Evolutionary conservation across 768 basidiomycete species (phyloP).

Genomic region (Dacryopinax spathularia): DNA sequence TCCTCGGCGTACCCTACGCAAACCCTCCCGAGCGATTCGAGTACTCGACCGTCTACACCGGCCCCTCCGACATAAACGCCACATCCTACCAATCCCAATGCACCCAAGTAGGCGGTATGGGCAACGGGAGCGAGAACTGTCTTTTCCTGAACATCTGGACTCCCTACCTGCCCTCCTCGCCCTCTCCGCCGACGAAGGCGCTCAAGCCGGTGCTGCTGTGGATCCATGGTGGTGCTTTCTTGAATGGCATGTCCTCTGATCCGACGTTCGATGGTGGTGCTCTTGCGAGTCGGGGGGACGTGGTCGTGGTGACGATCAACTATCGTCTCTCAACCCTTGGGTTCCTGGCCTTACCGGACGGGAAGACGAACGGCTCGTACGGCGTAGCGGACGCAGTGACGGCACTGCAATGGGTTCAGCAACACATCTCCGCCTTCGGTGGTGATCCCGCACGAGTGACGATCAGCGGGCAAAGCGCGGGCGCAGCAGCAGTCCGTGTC

Average conservation of each 20-base stretch:
- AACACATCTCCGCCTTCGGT: constrained; percentile 42
- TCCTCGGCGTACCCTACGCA: constrained; percentile 39
- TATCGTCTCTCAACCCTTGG: constrained; percentile 11
- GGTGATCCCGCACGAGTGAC: constrained; percentile 41
- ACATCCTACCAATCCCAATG: constrained; percentile 9
- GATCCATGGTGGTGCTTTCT: constrained; percentile 20
- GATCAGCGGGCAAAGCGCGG: constrained; percentile 43
- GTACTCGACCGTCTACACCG: constrained; percentile 28
- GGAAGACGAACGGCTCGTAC: constrained; percentile 26
- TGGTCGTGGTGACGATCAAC: constrained; percentile 11
- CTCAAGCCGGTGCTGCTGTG: constrained; percentile 18
- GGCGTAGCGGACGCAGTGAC: constrained; percentile 28
- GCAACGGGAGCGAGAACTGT: constrained; percentile 15
- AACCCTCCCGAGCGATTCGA: constrained; percentile 31
- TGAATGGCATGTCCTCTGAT: constrained; percentile 15
- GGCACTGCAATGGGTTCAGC: constrained; percentile 35
- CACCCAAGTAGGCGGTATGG: constrained; percentile 1
- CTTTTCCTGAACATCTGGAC: constrained; percentile 21
- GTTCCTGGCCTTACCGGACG: constrained; percentile 32
- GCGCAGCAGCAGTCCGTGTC: constrained; percentile 31
- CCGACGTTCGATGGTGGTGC: constrained; percentile 14
- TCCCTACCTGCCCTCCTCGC: constrained; percentile 16
- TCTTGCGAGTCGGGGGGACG: constrained; percentile 10
- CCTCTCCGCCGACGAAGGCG: not conserved
- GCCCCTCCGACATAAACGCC: constrained; percentile 7